A percentile compares a stretch with the other conserved stretches of the same genome.
These are phyloP conservation scores for Haematococcus lacustris DNA, from an alignment of 139 green algal genomes.

Conservation along the genomic window DNA sequence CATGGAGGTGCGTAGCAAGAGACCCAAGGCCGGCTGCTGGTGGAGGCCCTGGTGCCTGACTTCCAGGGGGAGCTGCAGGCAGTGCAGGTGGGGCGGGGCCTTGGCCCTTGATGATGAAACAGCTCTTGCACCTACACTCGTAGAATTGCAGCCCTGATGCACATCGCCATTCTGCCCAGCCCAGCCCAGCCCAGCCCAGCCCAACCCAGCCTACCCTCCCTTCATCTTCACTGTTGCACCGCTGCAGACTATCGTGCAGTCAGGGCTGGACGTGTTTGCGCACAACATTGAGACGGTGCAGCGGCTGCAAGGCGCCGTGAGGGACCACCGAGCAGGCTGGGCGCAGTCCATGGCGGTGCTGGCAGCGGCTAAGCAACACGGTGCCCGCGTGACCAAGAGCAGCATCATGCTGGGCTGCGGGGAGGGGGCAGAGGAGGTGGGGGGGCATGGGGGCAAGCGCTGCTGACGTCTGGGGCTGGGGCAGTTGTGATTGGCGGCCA, in stretches of 20 bases:
- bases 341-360: conserved; percentile 81
- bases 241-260: conserved; percentile 55
- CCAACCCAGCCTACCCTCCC: background rate
- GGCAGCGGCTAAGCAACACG: conserved; percentile 72
- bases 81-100: too few species aligned
- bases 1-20: too few species aligned
- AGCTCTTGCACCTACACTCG: too few species aligned
- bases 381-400: conserved; percentile 80
- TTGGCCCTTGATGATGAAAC: too few species aligned
- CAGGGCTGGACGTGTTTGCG: conserved; percentile 94
- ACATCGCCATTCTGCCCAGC: too few species aligned
- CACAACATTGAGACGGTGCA: conserved; percentile 98
- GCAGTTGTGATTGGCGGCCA: too few species aligned
- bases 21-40: conserved; percentile 69
- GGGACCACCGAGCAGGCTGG: conserved; percentile 86
- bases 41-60: conserved; percentile 93
- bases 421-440: conserved; percentile 80
- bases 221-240: conserved; percentile 2
- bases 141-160: too few species aligned
- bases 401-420: conserved; percentile 97
- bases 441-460: too few species aligned
- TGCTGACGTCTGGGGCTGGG: too few species aligned
- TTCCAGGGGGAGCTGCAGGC: conserved; percentile 66
- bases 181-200: background rate
- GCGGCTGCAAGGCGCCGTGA: conserved; percentile 60